phyloP scores from a whole-genome alignment of 192 early-diverging fungal genomes.

The Spinellus fusiger region DNA sequence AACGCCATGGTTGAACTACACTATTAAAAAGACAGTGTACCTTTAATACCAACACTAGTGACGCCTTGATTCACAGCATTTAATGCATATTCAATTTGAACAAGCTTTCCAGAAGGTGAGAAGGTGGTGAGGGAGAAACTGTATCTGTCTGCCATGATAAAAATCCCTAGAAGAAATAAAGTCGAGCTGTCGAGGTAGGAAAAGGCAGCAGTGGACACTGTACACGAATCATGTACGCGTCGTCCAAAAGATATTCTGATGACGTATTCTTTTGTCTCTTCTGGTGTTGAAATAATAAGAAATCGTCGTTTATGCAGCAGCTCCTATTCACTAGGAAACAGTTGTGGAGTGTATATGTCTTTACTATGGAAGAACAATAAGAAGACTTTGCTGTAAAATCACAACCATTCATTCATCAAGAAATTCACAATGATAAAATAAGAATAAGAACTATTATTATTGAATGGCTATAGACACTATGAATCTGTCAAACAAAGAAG shows the following conservation, averaged over 20 bases:
- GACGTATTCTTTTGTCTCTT: background rate
- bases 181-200: background rate
- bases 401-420: too few species aligned
- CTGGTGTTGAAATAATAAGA: background rate
- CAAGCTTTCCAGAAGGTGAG: slow-evolving; percentile 97
- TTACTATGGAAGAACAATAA: too few species aligned
- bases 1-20: too few species aligned
- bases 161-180: background rate
- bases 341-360: too few species aligned
- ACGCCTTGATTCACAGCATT: slow-evolving; percentile 86
- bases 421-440: too few species aligned
- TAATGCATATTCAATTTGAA: slow-evolving; percentile 98
- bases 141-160: slow-evolving; percentile 61
- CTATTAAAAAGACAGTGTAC: slow-evolving; percentile 36
- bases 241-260: background rate
- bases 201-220: background rate
- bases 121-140: slow-evolving; percentile 99
- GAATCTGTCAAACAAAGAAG: too few species aligned
- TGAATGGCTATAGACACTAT: too few species aligned
- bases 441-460: too few species aligned
- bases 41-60: slow-evolving; percentile 93
- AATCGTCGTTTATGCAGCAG: background rate
- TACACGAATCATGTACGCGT: slow-evolving; percentile 1
- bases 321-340: too few species aligned
- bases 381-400: too few species aligned